Evolutionary conservation across 2,329 filamentous ascomycete genomes (phyloP).

Genomic region (Botrytis medusae): DNA sequence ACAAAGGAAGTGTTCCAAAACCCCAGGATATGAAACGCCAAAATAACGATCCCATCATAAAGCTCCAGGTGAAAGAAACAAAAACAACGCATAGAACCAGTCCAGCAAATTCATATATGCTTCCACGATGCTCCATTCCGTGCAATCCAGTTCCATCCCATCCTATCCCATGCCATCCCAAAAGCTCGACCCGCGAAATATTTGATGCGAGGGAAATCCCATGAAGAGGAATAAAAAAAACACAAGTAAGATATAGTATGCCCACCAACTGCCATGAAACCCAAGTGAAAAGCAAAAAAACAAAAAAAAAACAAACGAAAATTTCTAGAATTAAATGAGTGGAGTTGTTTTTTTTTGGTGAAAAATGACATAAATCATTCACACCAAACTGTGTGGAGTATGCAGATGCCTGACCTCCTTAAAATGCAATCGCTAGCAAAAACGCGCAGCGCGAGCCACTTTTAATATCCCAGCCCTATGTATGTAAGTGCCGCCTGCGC

Average conservation of each 20-base stretch:
- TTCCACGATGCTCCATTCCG: constrained; percentile 2
- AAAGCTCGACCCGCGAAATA: constrained; percentile 13
- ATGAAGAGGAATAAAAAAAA: neutral
- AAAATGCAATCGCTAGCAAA: constrained; percentile 18
- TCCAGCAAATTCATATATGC: constrained; percentile 10
- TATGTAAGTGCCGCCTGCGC: constrained; percentile 31
- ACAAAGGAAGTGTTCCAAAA: neutral
- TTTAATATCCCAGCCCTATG: constrained; percentile 38
- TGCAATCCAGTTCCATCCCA: constrained; percentile 1
- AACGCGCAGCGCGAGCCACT: constrained; percentile 39
- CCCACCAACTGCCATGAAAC: neutral
- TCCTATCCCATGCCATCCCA: constrained; percentile 12
- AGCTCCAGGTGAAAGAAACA: neutral
- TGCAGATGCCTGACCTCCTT: neutral
- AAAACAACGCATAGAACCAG: constrained; percentile 11
- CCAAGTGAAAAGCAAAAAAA: neutral
- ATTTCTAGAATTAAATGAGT: constrained; percentile 6
- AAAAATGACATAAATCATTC: neutral
- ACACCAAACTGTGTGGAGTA: neutral
- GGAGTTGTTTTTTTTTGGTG: neutral
- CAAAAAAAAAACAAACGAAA: neutral
- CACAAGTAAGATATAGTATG: neutral
- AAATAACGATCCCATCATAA: constrained; percentile 3
- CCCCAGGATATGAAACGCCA: constrained; percentile 12
- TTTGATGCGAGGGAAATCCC: neutral